phyloP scores from a whole-genome alignment of 306 rosid species.

The Corylus heterophylla region DNA sequence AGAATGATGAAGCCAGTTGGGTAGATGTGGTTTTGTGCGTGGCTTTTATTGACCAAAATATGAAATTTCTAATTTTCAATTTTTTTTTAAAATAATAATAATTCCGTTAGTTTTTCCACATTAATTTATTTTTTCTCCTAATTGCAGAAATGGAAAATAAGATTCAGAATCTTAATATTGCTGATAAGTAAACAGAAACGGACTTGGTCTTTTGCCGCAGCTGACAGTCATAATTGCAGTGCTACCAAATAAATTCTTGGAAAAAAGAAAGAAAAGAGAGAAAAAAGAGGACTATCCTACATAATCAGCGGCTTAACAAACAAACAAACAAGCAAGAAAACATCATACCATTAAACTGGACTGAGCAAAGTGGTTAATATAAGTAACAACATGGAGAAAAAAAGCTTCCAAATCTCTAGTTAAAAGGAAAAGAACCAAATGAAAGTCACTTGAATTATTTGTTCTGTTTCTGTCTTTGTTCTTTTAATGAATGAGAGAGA shows the following conservation, averaged over 20 bases:
- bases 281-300: no score
- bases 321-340: no score
- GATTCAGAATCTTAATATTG: background rate
- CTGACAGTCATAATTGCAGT: background rate
- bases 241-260: background rate
- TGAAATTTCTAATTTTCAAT: no score
- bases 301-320: no score
- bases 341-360: no score
- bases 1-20: background rate
- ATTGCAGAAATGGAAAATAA: background rate
- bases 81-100: no score
- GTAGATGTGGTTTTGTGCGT: background rate
- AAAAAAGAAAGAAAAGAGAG: no score
- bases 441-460: background rate
- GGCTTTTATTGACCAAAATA: background rate
- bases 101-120: no score
- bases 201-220: background rate
- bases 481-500: background rate
- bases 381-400: background rate
- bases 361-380: no score
- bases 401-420: background rate
- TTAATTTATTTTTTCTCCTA: no score
- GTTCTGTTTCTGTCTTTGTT: background rate
- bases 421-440: background rate
- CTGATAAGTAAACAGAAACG: background rate